Conservation (phyloP, 1,139 yeast genomes). For the Candida freyschussii region DNA sequence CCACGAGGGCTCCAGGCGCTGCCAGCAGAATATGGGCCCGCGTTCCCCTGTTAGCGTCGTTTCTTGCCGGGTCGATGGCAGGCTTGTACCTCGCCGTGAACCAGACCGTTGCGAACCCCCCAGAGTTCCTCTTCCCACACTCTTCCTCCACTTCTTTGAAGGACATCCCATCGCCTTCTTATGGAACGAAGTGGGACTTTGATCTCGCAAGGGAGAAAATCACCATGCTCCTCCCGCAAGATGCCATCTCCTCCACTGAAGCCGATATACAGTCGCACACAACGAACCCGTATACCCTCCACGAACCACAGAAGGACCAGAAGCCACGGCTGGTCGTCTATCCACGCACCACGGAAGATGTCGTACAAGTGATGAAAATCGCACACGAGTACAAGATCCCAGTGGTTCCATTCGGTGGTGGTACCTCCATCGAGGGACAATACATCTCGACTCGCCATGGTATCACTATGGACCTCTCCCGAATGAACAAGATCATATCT, state of each 20-base stretch:
- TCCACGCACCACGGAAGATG: conserved; percentile 63
- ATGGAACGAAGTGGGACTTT: conserved; percentile 25
- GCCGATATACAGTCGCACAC: conserved; percentile 20
- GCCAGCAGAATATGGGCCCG: too few species aligned
- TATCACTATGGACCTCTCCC: conserved; percentile 50
- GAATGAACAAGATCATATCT: conserved; percentile 48
- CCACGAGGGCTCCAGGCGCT: too few species aligned
- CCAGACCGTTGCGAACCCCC: conserved; percentile 15
- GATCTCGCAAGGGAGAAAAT: conserved; percentile 16
- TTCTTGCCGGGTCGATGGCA: conserved; percentile 14
- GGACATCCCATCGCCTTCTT: conserved; percentile 28
- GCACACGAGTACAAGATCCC: conserved; percentile 64
- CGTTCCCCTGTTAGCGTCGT: conserved; percentile 16
- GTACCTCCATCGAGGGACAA: conserved; percentile 81
- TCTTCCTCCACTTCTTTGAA: conserved; percentile 31
- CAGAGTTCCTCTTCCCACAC: conserved; percentile 27
- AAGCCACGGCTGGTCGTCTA: conserved; percentile 56
- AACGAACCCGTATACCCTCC: conserved; percentile 22
- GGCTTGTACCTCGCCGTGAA: conserved; percentile 19
- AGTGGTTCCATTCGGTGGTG: conserved; percentile 73
- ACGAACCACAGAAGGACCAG: conserved; percentile 34
- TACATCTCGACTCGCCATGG: conserved; percentile 57
- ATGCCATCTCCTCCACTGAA: conserved; percentile 14
- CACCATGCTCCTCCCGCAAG: conserved; percentile 11
- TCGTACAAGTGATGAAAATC: conserved; percentile 53